These are phyloP conservation scores for Ilex paraguariensis DNA, from an alignment of 305 asterid genomes.

Conservation along the genomic window DNA sequence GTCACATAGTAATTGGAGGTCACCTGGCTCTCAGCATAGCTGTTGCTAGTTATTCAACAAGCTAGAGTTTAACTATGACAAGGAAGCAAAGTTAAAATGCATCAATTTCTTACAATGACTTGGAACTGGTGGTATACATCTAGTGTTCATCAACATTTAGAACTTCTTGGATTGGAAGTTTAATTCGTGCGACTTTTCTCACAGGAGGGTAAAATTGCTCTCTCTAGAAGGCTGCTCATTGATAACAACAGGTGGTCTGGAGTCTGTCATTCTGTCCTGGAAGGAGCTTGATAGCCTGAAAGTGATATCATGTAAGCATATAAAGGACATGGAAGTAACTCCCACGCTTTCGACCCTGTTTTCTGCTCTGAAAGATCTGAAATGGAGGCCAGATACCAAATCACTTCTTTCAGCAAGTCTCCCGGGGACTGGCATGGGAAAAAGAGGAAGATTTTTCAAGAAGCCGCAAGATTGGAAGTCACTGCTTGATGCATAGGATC, in stretches of 20 bases:
- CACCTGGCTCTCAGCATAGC: no score
- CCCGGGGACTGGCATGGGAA: slow-evolving; percentile 54
- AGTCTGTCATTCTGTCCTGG: slow-evolving; percentile 48
- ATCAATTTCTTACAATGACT: background rate
- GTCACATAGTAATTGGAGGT: no score
- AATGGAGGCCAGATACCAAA: slow-evolving; percentile 72
- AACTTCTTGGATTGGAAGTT: background rate
- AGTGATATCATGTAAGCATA: slow-evolving; percentile 59
- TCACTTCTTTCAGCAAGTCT: slow-evolving; percentile 49
- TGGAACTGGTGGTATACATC: background rate
- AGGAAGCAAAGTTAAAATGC: background rate
- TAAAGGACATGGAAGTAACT: slow-evolving; percentile 60
- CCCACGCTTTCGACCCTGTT: slow-evolving; percentile 48
- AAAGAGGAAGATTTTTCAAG: slow-evolving; percentile 52
- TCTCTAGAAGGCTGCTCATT: slow-evolving; percentile 68
- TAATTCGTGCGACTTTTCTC: slow-evolving; percentile 1
- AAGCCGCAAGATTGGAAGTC: slow-evolving; percentile 59
- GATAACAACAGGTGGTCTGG: slow-evolving; percentile 64
- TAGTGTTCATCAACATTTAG: background rate
- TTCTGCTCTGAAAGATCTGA: slow-evolving; percentile 52
- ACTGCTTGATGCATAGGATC: slow-evolving; percentile 33
- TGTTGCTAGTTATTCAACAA: no score
- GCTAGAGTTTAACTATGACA: background rate
- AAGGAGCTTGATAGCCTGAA: slow-evolving; percentile 57
- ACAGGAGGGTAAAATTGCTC: slow-evolving; percentile 55